Base-by-base conservation (phyloP, 176 grass and related monocot genomes). In the Musa acuminata region DNA sequence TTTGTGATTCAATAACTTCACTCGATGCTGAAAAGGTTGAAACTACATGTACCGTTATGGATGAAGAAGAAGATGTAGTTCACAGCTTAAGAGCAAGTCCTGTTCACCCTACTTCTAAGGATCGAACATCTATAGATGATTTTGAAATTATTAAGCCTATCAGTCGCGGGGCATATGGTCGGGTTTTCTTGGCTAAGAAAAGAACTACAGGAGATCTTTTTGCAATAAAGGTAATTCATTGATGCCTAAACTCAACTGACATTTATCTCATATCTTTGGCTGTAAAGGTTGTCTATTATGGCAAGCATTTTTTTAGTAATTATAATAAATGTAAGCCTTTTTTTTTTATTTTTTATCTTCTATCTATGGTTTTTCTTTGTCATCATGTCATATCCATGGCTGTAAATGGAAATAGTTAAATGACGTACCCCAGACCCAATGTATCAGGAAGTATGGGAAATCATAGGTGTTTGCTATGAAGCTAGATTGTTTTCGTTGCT, bases 61-160 rank as follows among this genome's bases (percentile, higher is more conserved):
- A 99, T 78, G 96, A 99, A 84, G 96, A 99, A 79, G 96, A 99
- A 51, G 91, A 95, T 85, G 84, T 95, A 62, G 96, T 99, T 8
- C 91, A 88, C 72, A 99, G 96, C 76, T 91, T 99, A 67, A 86
- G 88, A 22, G 88, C 96, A 57, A 99, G 96, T 75, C 96, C 96
- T 53, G 91, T 95, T 74, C 96, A 99, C 72, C 86, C 91, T 77
- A 83, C 70, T 9, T 63, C 89, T 22, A 99, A 99, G 81, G 96
- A 99, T 75, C 84, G 96, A 77, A 99, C 88, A 82, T 99, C 96
- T 71, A 99, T 99, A 74, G 90, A 99, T 84, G 96, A 99, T 82
- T 99, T 99, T 60, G 96, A 99, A 87, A 99, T 95, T 73, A 95
- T 95, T 75, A 99, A 99, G 82, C 96, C 91, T 63, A 99, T 99